Evolutionary conservation across 78 protist genomes (phyloP).

Genomic region (Corallochytrium limacisporum): DNA sequence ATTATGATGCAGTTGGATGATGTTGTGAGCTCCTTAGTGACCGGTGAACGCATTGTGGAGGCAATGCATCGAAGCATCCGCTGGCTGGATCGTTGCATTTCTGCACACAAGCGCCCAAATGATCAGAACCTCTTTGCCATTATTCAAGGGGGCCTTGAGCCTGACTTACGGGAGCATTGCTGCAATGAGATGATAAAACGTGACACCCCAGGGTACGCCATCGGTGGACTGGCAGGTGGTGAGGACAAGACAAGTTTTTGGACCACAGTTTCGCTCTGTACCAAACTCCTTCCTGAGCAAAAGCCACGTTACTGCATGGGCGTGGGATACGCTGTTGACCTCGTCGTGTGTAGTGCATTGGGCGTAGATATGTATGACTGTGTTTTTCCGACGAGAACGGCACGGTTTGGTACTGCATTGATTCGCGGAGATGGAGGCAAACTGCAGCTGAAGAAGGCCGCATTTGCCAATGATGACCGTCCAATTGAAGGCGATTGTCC

Average conservation of each 20-base stretch:
- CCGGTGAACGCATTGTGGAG: conserved; percentile 73
- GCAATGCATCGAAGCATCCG: conserved; percentile 81
- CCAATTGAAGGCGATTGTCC: conserved; percentile 31
- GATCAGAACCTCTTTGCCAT: conserved; percentile 75
- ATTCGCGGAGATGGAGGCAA: conserved; percentile 8
- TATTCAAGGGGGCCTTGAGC: conserved; percentile 80
- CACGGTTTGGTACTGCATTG: conserved; percentile 80
- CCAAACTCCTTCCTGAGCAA: conserved; percentile 56
- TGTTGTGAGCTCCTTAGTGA: conserved; percentile 33
- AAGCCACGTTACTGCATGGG: conserved; percentile 93
- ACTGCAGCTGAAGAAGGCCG: neutral
- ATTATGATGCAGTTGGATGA: conserved; percentile 92
- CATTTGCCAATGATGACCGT: neutral
- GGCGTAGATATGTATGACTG: conserved; percentile 98
- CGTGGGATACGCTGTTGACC: conserved; percentile 87
- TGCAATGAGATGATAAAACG: conserved; percentile 47
- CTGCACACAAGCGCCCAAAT: conserved; percentile 53
- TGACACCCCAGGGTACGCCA: conserved; percentile 84
- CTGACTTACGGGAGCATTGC: conserved; percentile 37
- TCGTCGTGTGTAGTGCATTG: conserved; percentile 82
- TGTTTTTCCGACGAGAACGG: conserved; percentile 89
- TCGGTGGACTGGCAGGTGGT: conserved; percentile 90
- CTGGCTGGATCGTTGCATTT: conserved; percentile 91
- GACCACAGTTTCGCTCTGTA: conserved; percentile 23
- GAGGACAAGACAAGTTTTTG: conserved; percentile 76